Percentiles rank a stretch among this genome's conserved stretches.
These are phyloP conservation scores for Aegilops speltoides DNA, from an alignment of 176 grass and related monocot genomes.

Conservation along the genomic window DNA sequence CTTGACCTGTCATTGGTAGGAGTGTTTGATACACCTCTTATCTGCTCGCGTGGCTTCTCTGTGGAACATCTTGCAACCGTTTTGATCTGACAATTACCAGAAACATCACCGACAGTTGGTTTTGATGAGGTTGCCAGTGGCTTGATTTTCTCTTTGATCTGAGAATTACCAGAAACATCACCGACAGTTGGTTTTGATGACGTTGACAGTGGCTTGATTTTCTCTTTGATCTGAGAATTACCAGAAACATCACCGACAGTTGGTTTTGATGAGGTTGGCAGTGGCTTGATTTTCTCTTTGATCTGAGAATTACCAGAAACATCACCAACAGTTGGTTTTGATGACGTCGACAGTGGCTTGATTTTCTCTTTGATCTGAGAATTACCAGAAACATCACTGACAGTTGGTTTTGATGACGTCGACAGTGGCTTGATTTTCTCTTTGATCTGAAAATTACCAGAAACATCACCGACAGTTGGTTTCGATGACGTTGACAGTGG, in stretches of 20 bases:
- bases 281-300: conserved; percentile 39
- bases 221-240: conserved; percentile 10
- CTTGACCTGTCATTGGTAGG: conserved; percentile 15
- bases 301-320: conserved; percentile 10
- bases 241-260: conserved; percentile 25
- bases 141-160: conserved; percentile 22
- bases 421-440: conserved; percentile 4
- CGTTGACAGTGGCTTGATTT: conserved; percentile 10
- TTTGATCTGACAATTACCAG: conserved; percentile 15
- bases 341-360: conserved; percentile 20
- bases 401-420: conserved; percentile 30
- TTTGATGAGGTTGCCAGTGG: conserved; percentile 20
- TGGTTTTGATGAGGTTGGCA: conserved; percentile 21
- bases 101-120: conserved; percentile 22
- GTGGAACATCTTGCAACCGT: conserved; percentile 9
- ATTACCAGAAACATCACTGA: conserved; percentile 22
- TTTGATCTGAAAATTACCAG: conserved; percentile 18
- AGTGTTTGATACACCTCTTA: background rate
- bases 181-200: conserved; percentile 30
- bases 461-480: conserved; percentile 21
- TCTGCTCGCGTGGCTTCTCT: conserved; percentile 35
- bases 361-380: conserved; percentile 1
- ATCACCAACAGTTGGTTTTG: conserved; percentile 31
- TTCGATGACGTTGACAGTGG: conserved; percentile 18
- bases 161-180: conserved; percentile 18